These are phyloP conservation scores for Triticum timopheevii DNA, from an alignment of 176 grass and related monocot genomes.

Conservation along the genomic window DNA sequence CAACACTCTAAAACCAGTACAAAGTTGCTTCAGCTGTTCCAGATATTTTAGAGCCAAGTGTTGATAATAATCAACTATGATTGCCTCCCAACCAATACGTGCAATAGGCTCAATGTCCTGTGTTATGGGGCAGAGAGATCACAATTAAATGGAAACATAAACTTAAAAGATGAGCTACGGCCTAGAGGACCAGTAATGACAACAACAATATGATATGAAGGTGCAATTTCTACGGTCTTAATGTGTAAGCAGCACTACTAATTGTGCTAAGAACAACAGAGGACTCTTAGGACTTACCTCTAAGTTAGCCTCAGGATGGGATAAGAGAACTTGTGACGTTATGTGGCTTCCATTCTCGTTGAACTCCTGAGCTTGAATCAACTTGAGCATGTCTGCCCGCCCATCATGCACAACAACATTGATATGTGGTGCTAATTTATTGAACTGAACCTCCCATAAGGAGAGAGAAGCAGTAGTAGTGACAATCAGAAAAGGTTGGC, in stretches of 20 bases:
- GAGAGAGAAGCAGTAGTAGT: constrained; percentile 49
- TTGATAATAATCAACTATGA: constrained; percentile 74
- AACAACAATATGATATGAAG: background rate
- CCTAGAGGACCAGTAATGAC: background rate
- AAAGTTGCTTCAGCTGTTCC: constrained; percentile 56
- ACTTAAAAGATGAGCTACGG: background rate
- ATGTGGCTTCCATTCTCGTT: constrained; percentile 39
- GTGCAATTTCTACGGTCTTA: background rate
- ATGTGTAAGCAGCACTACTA: constrained; percentile 9
- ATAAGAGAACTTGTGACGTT: constrained; percentile 70
- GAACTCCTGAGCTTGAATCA: constrained; percentile 54
- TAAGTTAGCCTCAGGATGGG: constrained; percentile 58
- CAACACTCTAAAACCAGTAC: constrained; percentile 59
- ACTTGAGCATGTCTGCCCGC: constrained; percentile 41
- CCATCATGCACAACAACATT: constrained; percentile 65
- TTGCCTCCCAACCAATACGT: constrained; percentile 56
- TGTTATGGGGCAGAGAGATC: constrained; percentile 15
- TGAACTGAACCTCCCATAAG: constrained; percentile 66
- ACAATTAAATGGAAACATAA: background rate
- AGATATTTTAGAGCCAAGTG: constrained; percentile 48
- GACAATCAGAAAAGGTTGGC: constrained; percentile 66
- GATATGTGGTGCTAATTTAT: constrained; percentile 57
- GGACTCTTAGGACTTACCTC: constrained; percentile 44
- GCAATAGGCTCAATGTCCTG: constrained; percentile 64
- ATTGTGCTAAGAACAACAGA: constrained; percentile 6